Conservation (phyloP, 495 filamentous ascomycete genomes). For the Tuber calosporum region DNA sequence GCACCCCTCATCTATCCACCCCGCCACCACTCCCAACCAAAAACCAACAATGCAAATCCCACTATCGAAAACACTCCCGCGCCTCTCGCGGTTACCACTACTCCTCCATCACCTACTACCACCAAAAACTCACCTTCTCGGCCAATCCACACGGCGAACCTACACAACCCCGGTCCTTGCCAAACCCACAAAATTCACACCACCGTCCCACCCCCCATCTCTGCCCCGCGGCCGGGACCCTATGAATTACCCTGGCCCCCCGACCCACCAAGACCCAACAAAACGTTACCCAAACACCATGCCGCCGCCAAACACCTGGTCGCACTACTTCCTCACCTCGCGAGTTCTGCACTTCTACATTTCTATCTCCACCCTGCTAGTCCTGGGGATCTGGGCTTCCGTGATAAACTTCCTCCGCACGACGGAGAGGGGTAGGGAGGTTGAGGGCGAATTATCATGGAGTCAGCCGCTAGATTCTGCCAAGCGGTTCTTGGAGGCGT, state of each 20-base stretch:
- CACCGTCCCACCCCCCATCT: conserved; percentile 35
- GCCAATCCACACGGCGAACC: background rate
- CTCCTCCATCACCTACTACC: background rate
- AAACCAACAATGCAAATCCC: background rate
- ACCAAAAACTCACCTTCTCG: background rate
- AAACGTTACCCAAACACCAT: conserved; percentile 36
- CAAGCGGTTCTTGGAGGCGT: conserved; percentile 8
- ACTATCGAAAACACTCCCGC: background rate
- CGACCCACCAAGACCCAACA: conserved; percentile 22
- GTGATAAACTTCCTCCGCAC: conserved; percentile 34
- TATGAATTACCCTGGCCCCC: conserved; percentile 36
- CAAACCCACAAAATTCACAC: conserved; percentile 40
- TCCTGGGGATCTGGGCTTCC: conserved; percentile 23
- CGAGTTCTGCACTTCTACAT: conserved; percentile 41
- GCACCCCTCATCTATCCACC: background rate
- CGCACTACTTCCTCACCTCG: conserved; percentile 32
- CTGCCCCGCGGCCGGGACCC: conserved; percentile 26
- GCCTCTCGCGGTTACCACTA: background rate
- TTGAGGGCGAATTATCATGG: conserved; percentile 27
- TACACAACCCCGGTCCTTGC: conserved; percentile 17
- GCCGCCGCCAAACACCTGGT: conserved; percentile 38
- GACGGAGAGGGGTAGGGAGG: conserved; percentile 10
- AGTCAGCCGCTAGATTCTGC: conserved; percentile 15
- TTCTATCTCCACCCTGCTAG: conserved; percentile 34
- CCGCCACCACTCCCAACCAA: background rate